Percentiles rank a stretch among this genome's conserved stretches.
These are phyloP conservation scores for Pseudogymnoascus pannorum DNA, from an alignment of 2,329 filamentous ascomycete species.

Conservation along the genomic window DNA sequence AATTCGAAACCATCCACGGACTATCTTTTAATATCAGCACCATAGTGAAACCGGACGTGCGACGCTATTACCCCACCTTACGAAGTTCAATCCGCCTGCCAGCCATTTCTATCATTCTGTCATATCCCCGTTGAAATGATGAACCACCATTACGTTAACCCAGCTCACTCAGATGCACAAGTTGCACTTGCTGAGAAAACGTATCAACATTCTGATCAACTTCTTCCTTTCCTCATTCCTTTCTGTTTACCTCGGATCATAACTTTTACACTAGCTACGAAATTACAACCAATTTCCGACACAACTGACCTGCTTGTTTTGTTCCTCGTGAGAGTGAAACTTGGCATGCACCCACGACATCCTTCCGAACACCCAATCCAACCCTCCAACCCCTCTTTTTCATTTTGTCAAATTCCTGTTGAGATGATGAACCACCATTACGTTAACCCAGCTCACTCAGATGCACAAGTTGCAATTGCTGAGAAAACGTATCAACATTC, in stretches of 20 bases:
- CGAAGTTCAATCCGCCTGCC: background rate
- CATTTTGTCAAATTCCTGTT: background rate
- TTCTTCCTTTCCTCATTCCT: background rate
- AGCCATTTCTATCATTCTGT: background rate
- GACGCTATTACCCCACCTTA: background rate
- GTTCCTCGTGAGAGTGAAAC: background rate
- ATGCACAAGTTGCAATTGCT: constrained; percentile 8
- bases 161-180: constrained; percentile 10
- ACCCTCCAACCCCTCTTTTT: background rate
- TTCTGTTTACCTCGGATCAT: background rate
- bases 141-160: constrained; percentile 11
- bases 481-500: constrained; percentile 10
- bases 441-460: constrained; percentile 11
- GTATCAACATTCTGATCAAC: constrained; percentile 10
- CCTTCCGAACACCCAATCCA: background rate
- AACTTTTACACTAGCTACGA: background rate
- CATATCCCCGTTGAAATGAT: constrained; percentile 6
- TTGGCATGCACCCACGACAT: background rate
- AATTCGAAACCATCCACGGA: background rate
- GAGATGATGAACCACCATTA: constrained; percentile 10
- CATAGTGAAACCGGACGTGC: background rate
- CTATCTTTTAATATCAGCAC: background rate
- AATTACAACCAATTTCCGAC: background rate
- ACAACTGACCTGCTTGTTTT: background rate
- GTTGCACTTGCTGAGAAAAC: constrained; percentile 9